Base-by-base conservation (phyloP, 1,139 yeast species). In the Yamadazyma diospyri region DNA sequence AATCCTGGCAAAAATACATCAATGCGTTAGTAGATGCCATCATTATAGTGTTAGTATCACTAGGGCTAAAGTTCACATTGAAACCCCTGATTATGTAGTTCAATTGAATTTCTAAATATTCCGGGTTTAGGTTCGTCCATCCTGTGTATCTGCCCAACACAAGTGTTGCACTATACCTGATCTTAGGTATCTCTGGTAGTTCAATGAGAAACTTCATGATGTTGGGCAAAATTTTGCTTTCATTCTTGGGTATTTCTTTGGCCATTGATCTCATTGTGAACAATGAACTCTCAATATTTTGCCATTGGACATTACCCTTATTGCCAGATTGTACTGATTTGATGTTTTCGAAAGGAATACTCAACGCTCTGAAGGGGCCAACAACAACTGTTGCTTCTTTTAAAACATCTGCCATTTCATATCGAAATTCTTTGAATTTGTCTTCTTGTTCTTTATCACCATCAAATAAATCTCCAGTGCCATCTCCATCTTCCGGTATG, bases 191-290 rank as follows among this genome's bases (percentile, higher is more conserved):
- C 47, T 85, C 94, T 0, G 97, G 97, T 32, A 88, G 62, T 47
- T 76, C 77, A 16, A 80, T 73, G 29, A 86, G 61, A 39, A 70
- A 59, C 29, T 76, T 70, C 95, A 89, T 78, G 42, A 92, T 78
- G 36, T 77, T 76, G 0, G 97, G 97, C 42, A 92, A 61, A 5
- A 84, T 74, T 24, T 68, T 69, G 37, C 76, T 72, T 50, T 88
- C 96, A 34, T 66, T 72, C 12, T 70, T 57, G 4, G 86, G 76
- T 10, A 94, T 87, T 53, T 85, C 96, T 43, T 88, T 81, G 1
- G 97, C 98, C 95, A 94, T 88, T 1, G 95, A 82, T 47, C 98
- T 76, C 72, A 92, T 72, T 19, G 89, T 76, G 50, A 94, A 94
- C 33, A 94, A 64, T 4, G 97, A 84, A 1, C 97, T 95, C 60